Base-by-base conservation (phyloP, 2,329 filamentous ascomycete genomes). In the Zymoseptoria tritici region DNA sequence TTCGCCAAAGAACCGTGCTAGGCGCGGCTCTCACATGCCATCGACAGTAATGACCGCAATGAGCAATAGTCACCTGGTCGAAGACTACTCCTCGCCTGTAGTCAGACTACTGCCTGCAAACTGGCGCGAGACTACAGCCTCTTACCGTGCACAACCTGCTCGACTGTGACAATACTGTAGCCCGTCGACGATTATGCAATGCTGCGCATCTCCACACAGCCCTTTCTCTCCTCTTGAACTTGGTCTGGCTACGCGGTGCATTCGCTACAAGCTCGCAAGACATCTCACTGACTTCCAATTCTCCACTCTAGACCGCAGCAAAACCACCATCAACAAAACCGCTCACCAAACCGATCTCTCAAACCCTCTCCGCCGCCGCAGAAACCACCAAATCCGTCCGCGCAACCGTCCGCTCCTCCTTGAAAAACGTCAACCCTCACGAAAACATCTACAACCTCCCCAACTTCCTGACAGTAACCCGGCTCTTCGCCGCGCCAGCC, bases 361-460 rank as follows among this genome's bases (percentile, higher is more conserved):
- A 64, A 56, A 61, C 62, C 31, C 55, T 71, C 31, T 62, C 68
- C 60, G 62, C 64, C 19, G 70, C 69, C 49, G 62, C 63, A 52
- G 66, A 71, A 58, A 64, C 65, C 29, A 69, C 68, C 21, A 70
- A 70, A 61, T 65, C 67, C 16, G 66, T 72, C 8, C 58, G 62
- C 42, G 62, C 68, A 26, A 69, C 70, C 58, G 68, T 73, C 54
- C 64, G 69, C 57, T 73, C 69, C 36, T 67, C 67, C 22, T 59
- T 72, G 46, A 62, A 67, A 22, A 66, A 62, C 61, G 61, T 71
- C 56, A 73, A 72, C 56, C 72, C 79, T 8, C 90, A 87, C 72
- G 94, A 99, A 76, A 91, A 99, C 72, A 96, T 99, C 71, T 97
- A 96, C 78, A 99, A 91, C 42, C 72, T 99, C n/a, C 94, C 94